phyloP scores from a whole-genome alignment of 176 grass and related monocot genomes.

The Zoysia pacifica region DNA sequence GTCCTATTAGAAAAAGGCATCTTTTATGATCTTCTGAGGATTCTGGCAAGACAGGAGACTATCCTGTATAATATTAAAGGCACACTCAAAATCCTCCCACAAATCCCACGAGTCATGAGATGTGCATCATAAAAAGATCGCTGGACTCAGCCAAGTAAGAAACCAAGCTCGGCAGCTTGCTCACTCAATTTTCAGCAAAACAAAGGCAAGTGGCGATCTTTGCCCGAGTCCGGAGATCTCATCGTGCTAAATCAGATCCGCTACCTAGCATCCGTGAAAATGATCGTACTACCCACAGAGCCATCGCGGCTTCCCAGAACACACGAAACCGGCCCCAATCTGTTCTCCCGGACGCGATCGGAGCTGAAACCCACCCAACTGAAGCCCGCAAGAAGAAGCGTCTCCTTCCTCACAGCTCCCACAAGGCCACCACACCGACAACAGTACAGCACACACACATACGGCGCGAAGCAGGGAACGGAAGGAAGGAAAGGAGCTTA shows the following conservation, averaged over 20 bases:
- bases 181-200: not conserved
- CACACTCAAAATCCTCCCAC: not conserved
- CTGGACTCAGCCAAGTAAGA: constrained; percentile 17
- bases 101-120: not conserved
- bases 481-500: constrained; percentile 16
- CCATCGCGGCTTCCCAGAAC: not conserved
- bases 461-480: not conserved
- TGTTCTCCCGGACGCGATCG: constrained; percentile 33
- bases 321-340: constrained; percentile 22
- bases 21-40: not conserved
- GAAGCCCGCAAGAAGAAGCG: not conserved
- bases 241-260: constrained; percentile 44
- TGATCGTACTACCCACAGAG: not conserved
- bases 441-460: not conserved
- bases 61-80: not conserved
- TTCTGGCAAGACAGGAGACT: not conserved
- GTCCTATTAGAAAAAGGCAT: not conserved
- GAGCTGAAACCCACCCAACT: not conserved
- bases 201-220: not conserved
- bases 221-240: constrained; percentile 38
- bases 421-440: not conserved
- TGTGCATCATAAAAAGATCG: not conserved
- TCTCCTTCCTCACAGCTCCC: not conserved
- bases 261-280: constrained; percentile 23
- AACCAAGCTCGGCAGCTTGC: not conserved